Base-by-base conservation (phyloP, 495 filamentous ascomycete species). In the Umbilicaria muhlenbergii region DNA sequence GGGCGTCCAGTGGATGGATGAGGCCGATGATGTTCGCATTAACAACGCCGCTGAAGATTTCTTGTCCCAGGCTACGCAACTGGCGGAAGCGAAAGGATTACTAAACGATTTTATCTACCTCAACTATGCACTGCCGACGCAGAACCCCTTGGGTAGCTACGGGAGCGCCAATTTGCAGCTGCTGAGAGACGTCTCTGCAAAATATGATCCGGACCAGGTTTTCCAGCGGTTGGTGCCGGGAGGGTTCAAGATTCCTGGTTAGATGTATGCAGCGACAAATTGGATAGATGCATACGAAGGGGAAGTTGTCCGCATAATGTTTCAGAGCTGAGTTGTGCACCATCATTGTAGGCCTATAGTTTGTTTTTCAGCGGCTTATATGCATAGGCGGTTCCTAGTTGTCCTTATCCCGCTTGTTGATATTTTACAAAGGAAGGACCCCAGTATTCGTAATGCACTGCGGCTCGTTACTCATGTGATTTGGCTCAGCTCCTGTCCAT, bases 51-150 rank as follows among this genome's bases (percentile, higher is more conserved):
- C 49, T 1, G 46, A 47, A 2, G 16, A 32, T 11, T 39, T 53
- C 10, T 41, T 52, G 19, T 32, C 38, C 13, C 15, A 32, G 2
- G 37, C 44, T 5, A 34, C 24, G 24, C 24, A 28, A 28, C 6
- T 28, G 24, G 24, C 24, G 1, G 24, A 28, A 8, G 24, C 24
- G 5, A 28, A 28, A 14, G 43, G 42, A 1, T 36, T 32, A 1
- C 28, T 42, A 6, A 51, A 52, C 6, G 50, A 48, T 3, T 60
- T 43, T 33, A n/a, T 46, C 15, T 60, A 58, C 40, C 38, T 58
- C 28, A 55, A 56, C 41, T 58, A 58, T 47, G 51, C 56, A 0
- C 47, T 38, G 5, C 40, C 43, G 19, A 44, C 41, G 16, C 58
- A 60, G 43, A 49, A 56, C 34, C 44, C 47, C 1, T 45, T 60